Conservation (phyloP, 495 filamentous ascomycete species). For the Neurospora tetrasperma region DNA sequence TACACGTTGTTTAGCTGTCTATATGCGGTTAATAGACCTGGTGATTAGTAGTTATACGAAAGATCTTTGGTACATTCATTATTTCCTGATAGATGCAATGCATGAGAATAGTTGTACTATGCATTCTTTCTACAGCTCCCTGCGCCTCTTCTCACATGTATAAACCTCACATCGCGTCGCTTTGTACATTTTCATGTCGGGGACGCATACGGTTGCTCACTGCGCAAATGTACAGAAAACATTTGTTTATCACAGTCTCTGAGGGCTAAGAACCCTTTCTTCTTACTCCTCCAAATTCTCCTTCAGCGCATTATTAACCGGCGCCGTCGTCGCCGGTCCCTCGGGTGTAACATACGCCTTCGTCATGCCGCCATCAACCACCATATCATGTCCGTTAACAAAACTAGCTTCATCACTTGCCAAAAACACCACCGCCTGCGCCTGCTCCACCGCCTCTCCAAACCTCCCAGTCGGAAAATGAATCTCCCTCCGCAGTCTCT, state of each 20-base stretch:
- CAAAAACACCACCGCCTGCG: slow-evolving; percentile 85
- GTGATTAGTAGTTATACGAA: not conserved
- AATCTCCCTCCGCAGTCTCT: slow-evolving; percentile 77
- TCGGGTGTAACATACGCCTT: slow-evolving; percentile 93
- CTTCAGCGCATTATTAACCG: slow-evolving; percentile 55
- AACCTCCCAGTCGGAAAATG: slow-evolving; percentile 95
- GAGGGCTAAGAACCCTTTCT: not conserved
- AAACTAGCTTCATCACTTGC: slow-evolving; percentile 93
- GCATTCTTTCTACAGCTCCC: not conserved
- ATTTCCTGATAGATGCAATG: not conserved
- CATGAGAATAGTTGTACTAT: not conserved
- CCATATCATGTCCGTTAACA: slow-evolving; percentile 83
- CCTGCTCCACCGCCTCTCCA: slow-evolving; percentile 91
- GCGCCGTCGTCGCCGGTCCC: slow-evolving; percentile 60
- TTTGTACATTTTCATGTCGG: not conserved
- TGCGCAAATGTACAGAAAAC: too few relatives aligned
- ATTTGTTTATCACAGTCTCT: not conserved
- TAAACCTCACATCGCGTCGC: not conserved
- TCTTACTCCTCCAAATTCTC: slow-evolving; percentile 17
- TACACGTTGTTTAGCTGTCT: not conserved
- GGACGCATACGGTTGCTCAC: not conserved
- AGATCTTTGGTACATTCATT: not conserved
- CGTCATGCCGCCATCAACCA: slow-evolving; percentile 94
- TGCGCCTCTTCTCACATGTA: not conserved
- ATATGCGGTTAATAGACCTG: not conserved